Evolutionary conservation across 1,284 basidiomycete genomes (phyloP).

Genomic region (Rhodotorula mucilaginosa): DNA sequence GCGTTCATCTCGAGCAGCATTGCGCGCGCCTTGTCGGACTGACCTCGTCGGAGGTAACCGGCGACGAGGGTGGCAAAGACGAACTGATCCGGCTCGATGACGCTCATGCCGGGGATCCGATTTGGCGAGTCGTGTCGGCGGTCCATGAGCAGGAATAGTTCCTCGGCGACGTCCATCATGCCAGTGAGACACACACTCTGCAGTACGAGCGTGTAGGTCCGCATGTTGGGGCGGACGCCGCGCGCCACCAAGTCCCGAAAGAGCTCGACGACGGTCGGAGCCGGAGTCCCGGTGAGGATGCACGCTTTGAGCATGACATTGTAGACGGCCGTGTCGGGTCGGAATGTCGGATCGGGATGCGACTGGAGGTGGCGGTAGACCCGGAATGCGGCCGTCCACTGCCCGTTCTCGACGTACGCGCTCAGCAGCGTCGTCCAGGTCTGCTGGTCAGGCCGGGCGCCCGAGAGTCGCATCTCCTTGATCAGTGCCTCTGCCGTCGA

Average conservation of each 20-base stretch:
- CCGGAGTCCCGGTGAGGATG: constrained; percentile 74
- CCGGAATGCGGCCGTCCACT: constrained; percentile 71
- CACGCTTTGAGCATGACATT: constrained; percentile 84
- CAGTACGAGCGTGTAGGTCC: constrained; percentile 73
- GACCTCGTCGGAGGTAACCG: constrained; percentile 65
- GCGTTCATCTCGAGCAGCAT: constrained; percentile 72
- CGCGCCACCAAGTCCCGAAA: constrained; percentile 61
- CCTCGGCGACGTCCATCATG: constrained; percentile 63
- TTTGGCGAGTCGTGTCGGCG: neutral
- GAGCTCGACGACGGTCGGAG: constrained; percentile 62
- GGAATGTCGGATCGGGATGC: constrained; percentile 44
- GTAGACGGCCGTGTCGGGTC: constrained; percentile 53
- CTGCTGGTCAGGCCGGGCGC: constrained; percentile 62
- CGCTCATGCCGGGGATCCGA: constrained; percentile 17
- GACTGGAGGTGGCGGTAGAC: constrained; percentile 67
- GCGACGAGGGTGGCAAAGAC: constrained; percentile 81
- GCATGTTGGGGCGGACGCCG: constrained; percentile 60
- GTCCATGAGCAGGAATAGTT: constrained; percentile 70
- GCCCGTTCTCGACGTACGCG: constrained; percentile 75
- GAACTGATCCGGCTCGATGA: constrained; percentile 53
- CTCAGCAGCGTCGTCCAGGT: constrained; percentile 75
- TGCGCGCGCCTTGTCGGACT: constrained; percentile 61
- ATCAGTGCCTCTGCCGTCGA: constrained; percentile 67
- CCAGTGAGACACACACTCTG: constrained; percentile 79
- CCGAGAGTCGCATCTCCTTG: constrained; percentile 61